Percentiles rank a stretch among this genome's conserved stretches.
phyloP scores from a whole-genome alignment of 2,329 filamentous ascomycete genomes.

The Aspergillus sp. region DNA sequence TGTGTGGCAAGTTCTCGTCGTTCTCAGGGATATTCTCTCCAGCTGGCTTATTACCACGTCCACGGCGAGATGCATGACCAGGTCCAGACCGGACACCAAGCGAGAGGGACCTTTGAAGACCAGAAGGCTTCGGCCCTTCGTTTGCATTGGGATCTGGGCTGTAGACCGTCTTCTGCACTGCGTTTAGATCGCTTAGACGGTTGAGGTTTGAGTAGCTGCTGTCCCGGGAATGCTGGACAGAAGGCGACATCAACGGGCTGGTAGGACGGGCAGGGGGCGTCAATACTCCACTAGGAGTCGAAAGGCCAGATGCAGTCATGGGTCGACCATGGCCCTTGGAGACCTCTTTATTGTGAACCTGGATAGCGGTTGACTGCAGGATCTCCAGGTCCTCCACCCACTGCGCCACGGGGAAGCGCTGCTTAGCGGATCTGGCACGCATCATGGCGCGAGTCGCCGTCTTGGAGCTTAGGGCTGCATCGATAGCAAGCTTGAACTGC shows the following conservation, averaged over 20 bases:
- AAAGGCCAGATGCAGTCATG: slow-evolving; percentile 39
- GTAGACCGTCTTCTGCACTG: slow-evolving; percentile 38
- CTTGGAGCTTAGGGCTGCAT: slow-evolving; percentile 53
- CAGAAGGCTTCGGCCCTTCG: slow-evolving; percentile 25
- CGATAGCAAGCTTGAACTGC: slow-evolving; percentile 65
- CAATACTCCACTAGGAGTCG: slow-evolving; percentile 18
- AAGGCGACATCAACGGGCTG: slow-evolving; percentile 28
- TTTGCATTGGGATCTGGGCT: slow-evolving; percentile 28
- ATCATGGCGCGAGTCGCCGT: slow-evolving; percentile 48
- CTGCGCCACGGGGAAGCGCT: slow-evolving; percentile 66
- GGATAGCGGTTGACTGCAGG: slow-evolving; percentile 61
- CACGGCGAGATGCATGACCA: slow-evolving; percentile 30
- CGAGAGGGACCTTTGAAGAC: slow-evolving; percentile 37
- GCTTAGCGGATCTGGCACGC: slow-evolving; percentile 64
- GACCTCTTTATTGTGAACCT: slow-evolving; percentile 41
- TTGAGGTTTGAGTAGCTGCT: slow-evolving; percentile 29
- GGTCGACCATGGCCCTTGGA: slow-evolving; percentile 43
- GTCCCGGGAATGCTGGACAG: slow-evolving; percentile 30
- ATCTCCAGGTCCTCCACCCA: slow-evolving; percentile 66
- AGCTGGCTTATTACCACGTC: slow-evolving; percentile 25
- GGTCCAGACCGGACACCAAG: slow-evolving; percentile 43
- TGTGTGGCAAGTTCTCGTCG: slow-evolving; percentile 18
- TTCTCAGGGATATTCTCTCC: slow-evolving; percentile 10
- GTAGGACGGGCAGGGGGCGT: no score
- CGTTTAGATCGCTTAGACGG: slow-evolving; percentile 34